A percentile compares a stretch with the other conserved stretches of the same genome.
These are phyloP conservation scores for Crithidia sp. DNA, from an alignment of 208 protist genomes.

Conservation along the genomic window DNA sequence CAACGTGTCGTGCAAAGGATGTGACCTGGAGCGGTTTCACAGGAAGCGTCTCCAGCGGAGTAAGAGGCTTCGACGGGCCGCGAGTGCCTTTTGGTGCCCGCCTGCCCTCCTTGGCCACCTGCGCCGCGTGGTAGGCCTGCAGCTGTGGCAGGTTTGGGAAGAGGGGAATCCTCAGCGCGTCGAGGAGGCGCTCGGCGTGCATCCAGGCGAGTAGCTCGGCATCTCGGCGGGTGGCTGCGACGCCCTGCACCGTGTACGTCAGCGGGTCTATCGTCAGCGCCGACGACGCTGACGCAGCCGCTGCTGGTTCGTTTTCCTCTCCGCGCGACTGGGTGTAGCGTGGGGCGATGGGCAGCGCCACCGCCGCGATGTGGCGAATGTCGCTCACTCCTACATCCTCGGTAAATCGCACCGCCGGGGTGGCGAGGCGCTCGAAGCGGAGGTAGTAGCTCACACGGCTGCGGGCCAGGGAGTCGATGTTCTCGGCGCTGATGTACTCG, in stretches of 20 bases:
- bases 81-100: slow-evolving; percentile 39
- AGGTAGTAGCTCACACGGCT: slow-evolving; percentile 86
- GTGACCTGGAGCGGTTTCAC: slow-evolving; percentile 24
- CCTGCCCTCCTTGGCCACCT: slow-evolving; percentile 47
- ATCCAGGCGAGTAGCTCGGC: slow-evolving; percentile 89
- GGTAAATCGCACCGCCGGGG: slow-evolving; percentile 16
- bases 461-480: slow-evolving; percentile 71
- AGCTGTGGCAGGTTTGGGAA: slow-evolving; percentile 86
- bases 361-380: slow-evolving; percentile 54
- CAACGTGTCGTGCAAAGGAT: background rate
- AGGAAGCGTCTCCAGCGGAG: background rate
- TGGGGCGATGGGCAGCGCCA: slow-evolving; percentile 49
- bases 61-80: background rate
- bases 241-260: slow-evolving; percentile 47
- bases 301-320: background rate
- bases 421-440: slow-evolving; percentile 40
- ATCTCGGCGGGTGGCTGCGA: slow-evolving; percentile 77
- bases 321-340: slow-evolving; percentile 12
- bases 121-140: slow-evolving; percentile 72
- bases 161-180: slow-evolving; percentile 67
- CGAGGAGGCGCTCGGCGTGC: slow-evolving; percentile 87
- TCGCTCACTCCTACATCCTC: slow-evolving; percentile 24
- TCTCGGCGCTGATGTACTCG: slow-evolving; percentile 45
- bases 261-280: background rate
- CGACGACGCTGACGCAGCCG: background rate